These are phyloP conservation scores for Selaginella moellendorffii DNA, from an alignment of 75 land plant genomes.

Conservation along the genomic window DNA sequence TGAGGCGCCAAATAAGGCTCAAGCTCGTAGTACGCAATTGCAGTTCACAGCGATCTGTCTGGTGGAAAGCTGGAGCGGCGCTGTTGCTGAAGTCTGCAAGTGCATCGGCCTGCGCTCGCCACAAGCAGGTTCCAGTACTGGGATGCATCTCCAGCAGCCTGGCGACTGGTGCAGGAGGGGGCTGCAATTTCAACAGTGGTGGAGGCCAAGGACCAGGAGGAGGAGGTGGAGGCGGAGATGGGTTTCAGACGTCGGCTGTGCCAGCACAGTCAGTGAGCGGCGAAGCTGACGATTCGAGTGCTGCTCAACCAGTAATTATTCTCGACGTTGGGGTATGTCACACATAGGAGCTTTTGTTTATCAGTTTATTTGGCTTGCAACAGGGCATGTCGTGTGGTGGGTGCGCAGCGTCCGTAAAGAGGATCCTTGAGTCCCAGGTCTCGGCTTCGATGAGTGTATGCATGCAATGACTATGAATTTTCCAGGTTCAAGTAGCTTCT, in stretches of 20 bases:
- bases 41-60: neutral
- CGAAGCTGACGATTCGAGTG: conserved; percentile 14
- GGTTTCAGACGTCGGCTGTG: neutral
- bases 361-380: neutral
- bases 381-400: conserved; percentile 99
- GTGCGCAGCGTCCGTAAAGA: conserved; percentile 88
- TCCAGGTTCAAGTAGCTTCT: conserved; percentile 37
- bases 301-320: conserved; percentile 40
- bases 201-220: conserved; percentile 18
- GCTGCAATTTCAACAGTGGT: conserved; percentile 5
- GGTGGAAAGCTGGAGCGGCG: conserved; percentile 8
- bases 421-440: conserved; percentile 80
- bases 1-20: too few relatives aligned
- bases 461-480: too few relatives aligned
- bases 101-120: neutral
- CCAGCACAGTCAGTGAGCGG: neutral
- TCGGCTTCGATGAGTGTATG: too few relatives aligned
- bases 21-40: too few relatives aligned
- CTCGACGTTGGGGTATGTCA: conserved; percentile 64
- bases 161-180: conserved; percentile 6
- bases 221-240: conserved; percentile 22
- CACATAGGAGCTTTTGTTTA: too few relatives aligned
- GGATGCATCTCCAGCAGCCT: conserved; percentile 13
- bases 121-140: neutral
- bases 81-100: conserved; percentile 14